Evolutionary conservation across 768 basidiomycete species (phyloP).

Genomic region (Russula emetica): DNA sequence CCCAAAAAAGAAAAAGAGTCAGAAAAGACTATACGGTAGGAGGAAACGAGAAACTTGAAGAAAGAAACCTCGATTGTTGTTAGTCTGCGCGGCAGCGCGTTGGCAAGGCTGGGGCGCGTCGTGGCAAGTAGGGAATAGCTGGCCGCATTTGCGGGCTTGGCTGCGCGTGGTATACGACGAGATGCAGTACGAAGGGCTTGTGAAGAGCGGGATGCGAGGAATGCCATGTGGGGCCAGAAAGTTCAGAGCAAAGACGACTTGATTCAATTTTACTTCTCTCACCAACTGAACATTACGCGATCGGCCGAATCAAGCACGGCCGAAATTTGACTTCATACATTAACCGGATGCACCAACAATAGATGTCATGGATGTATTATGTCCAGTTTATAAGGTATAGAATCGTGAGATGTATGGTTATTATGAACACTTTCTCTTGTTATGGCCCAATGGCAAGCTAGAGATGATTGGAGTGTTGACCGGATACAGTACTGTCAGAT

Average conservation of each 20-base stretch:
- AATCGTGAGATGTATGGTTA: too few species aligned
- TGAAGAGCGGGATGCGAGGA: slow-evolving; percentile 60
- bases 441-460: too few species aligned
- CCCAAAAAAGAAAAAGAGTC: background rate
- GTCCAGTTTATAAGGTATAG: too few species aligned
- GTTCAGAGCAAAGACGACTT: background rate
- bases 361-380: too few species aligned
- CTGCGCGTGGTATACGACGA: slow-evolving; percentile 57
- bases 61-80: slow-evolving; percentile 7
- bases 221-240: slow-evolving; percentile 46
- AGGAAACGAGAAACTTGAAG: background rate
- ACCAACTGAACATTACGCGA: background rate
- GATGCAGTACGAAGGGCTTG: slow-evolving; percentile 60
- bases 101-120: slow-evolving; percentile 38
- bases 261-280: background rate
- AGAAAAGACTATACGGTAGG: background rate
- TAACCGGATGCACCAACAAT: too few species aligned
- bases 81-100: slow-evolving; percentile 27
- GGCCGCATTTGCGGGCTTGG: slow-evolving; percentile 48
- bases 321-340: background rate
- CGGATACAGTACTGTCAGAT: too few species aligned
- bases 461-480: too few species aligned
- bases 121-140: slow-evolving; percentile 53
- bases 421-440: too few species aligned
- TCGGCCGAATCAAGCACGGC: background rate